Evolutionary conservation across 805 yeast species (phyloP).

Genomic region (Ogataea corticis): DNA sequence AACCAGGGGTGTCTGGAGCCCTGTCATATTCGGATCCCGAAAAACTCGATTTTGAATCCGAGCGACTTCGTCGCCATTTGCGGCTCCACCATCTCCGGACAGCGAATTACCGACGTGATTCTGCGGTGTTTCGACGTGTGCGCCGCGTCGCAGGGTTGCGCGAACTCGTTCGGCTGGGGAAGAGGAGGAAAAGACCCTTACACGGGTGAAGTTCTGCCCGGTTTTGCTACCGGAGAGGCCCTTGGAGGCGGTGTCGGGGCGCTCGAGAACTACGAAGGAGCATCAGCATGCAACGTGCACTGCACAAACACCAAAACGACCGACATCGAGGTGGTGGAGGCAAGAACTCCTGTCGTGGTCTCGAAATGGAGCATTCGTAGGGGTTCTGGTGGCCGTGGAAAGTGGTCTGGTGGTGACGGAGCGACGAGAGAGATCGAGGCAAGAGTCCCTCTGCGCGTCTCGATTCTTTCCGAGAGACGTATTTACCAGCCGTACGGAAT

Average conservation of each 20-base stretch:
- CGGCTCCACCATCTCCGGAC: constrained; percentile 58
- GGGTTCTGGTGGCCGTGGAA: constrained; percentile 51
- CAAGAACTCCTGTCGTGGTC: constrained; percentile 50
- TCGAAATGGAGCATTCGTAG: constrained; percentile 44
- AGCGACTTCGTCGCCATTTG: constrained; percentile 52
- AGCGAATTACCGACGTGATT: constrained; percentile 54
- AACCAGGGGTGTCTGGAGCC: constrained; percentile 56
- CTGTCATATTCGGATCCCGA: constrained; percentile 37
- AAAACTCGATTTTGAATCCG: constrained; percentile 36
- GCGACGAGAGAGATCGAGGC: constrained; percentile 47
- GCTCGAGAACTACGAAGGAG: constrained; percentile 46
- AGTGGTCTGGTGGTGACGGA: constrained; percentile 50
- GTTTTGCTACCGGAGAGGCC: constrained; percentile 56
- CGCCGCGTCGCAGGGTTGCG: constrained; percentile 60
- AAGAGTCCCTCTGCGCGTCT: constrained; percentile 34
- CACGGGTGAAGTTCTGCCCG: constrained; percentile 41
- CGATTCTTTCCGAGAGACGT: constrained; percentile 46
- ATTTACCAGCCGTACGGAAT: constrained; percentile 47
- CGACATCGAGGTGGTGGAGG: constrained; percentile 54
- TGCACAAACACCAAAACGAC: constrained; percentile 57
- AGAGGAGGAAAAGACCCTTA: constrained; percentile 42
- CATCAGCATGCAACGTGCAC: constrained; percentile 51
- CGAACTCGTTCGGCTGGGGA: constrained; percentile 59
- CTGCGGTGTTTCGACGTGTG: constrained; percentile 55
- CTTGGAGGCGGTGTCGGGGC: constrained; percentile 59